Conservation (phyloP, 495 filamentous ascomycete species). For the Aspergillus egyptiacus region DNA sequence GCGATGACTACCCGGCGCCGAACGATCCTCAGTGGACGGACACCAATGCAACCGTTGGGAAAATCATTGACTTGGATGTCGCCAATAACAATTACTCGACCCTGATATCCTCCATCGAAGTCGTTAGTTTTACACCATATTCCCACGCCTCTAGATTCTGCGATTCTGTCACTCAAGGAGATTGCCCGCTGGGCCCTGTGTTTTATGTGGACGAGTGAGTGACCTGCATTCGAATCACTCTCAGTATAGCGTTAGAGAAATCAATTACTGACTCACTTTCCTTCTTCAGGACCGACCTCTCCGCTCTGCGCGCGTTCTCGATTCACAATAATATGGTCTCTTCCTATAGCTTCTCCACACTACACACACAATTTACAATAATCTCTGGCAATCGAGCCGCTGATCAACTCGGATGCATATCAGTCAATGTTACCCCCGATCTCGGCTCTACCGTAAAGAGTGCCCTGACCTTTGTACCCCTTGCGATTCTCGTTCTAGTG, state of each 20-base stretch:
- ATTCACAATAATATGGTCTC: slow-evolving; percentile 71
- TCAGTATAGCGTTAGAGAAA: background rate
- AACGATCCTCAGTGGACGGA: slow-evolving; percentile 49
- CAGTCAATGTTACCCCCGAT: slow-evolving; percentile 73
- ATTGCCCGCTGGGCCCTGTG: slow-evolving; percentile 69
- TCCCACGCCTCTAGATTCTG: slow-evolving; percentile 55
- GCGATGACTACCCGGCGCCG: slow-evolving; percentile 44
- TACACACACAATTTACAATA: slow-evolving; percentile 62
- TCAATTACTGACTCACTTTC: background rate
- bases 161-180: slow-evolving; percentile 48
- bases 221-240: background rate
- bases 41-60: slow-evolving; percentile 58
- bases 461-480: slow-evolving; percentile 70
- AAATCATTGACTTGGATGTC: slow-evolving; percentile 58
- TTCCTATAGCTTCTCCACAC: slow-evolving; percentile 76
- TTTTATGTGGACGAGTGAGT: slow-evolving; percentile 59
- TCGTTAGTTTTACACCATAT: slow-evolving; percentile 69
- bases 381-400: slow-evolving; percentile 61
- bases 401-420: slow-evolving; percentile 71
- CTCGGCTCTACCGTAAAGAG: slow-evolving; percentile 57
- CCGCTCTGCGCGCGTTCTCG: slow-evolving; percentile 63
- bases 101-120: slow-evolving; percentile 58
- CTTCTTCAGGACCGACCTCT: slow-evolving; percentile 40
- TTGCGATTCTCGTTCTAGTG: slow-evolving; percentile 71
- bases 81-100: slow-evolving; percentile 60